Base-by-base conservation (phyloP, 164 flowering plant species). In the Paratinospora sagittata region DNA sequence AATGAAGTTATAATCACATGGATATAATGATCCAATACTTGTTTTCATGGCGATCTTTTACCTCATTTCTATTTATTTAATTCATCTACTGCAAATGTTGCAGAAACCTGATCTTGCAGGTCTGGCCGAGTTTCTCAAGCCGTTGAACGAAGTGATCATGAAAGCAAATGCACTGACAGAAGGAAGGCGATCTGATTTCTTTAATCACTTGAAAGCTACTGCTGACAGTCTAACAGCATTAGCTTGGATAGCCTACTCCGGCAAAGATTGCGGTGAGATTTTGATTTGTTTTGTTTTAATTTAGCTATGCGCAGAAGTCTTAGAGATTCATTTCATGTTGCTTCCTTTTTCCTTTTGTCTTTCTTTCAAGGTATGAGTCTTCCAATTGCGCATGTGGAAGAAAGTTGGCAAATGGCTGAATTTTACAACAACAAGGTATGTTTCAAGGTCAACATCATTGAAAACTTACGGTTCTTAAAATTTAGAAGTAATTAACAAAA, bases 381-480 rank as follows among this genome's bases (percentile, higher is more conserved):
- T 84, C 99, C 99, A 67, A 91, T 86, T 74, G 93, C 97, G n/a
- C 98, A 96, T 77, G 98, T 96, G 68, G 99, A 96, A 83, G 99
- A 96, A 84, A 90, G 95, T 78, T 96, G 98, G 99, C 98, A 93
- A 78, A 86, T 86, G 88, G 95, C 98, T 65, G 99, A 96, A 70
- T 96, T 96, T 81, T 96, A 96, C 79, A 85, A 76, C 75, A 92
- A 92, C 83, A 92, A 92, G 96, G 97, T 90, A 82, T 55, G 19
- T 41, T 30, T 30, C 34, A n/a, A n/a, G n/a, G n/a, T n/a, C n/a
- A 30, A 30, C 34, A 30, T 30, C 34, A 30, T 1, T 4, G 34
- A 30, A 30, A 30, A 30, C 34, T 30, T 30, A 30, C 4, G 2
- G 34, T 30, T 30, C 34, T 30, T 30, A 30, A 30, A 4, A 2